Evolutionary conservation across 2,329 filamentous ascomycete genomes (phyloP), one percentile per base, ranked within the genome.

Genomic region (Nannizziopsis arthrosporioides): DNA sequence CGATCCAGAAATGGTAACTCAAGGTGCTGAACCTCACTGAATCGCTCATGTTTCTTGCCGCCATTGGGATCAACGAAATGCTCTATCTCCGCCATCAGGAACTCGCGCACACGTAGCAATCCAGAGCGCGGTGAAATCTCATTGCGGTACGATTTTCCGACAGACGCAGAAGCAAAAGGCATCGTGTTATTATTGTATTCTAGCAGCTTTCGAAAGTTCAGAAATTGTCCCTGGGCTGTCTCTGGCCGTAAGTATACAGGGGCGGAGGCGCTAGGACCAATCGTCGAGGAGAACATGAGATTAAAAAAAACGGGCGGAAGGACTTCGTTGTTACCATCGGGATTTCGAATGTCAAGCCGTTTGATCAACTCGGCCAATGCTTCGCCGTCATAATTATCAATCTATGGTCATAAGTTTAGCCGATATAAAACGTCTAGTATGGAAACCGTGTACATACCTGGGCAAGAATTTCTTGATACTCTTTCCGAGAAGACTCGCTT

Each of bases 51-150:
- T 71, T 92, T 93, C 80, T 98, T 98, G 69, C 88, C 87, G 62
- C 87, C 81, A 61, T 92, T 75, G 8, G 92, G 92, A 61, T 98
- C 92, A 56, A 98, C 92, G 63, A 86, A 98, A 68, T 98, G 92
- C 73, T 98, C 92, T 58, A 98, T 94, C 70, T 98, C 92, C 18
- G 90, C 92, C 92, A 98, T 96, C 59, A 95, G 71, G 71, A 98
- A 96, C 67, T 98, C 92, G 59, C 92, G 85, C 38, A 98, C 92
- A 58, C 92, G 84, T 50, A 98, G 72, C 36, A 98, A 80, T 68
- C 92, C 92, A 54, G 86, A 80, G 49, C 92, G 80, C 8, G 92
- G 92, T 0, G 92, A 95, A 58, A 98, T 95, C 64, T 98, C 92
- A 65, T 98, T 98, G 61, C 92, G 81, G 77, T 94, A 96, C 1